Percentiles rank a stretch among this genome's conserved stretches.
Conservation (phyloP, 2,329 filamentous ascomycete species). For the Sporothrix inflata region DNA sequence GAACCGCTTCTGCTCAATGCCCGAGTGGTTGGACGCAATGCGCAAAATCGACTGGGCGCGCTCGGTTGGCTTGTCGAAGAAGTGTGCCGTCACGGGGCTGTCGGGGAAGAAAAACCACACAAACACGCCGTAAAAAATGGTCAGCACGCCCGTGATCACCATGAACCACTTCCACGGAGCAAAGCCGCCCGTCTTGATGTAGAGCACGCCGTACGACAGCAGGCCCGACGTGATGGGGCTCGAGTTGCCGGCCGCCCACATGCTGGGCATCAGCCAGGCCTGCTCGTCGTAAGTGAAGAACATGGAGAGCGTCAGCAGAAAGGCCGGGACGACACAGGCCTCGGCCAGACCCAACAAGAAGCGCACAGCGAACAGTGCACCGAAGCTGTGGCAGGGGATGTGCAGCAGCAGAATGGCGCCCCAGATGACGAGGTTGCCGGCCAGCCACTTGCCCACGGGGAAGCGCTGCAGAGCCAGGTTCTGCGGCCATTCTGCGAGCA, state of each 20-base stretch:
- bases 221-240: slow-evolving; percentile 47
- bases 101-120: slow-evolving; percentile 42
- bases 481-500: slow-evolving; percentile 50
- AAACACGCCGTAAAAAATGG: slow-evolving; percentile 38
- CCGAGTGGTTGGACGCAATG: slow-evolving; percentile 45
- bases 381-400: slow-evolving; percentile 30
- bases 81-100: slow-evolving; percentile 43
- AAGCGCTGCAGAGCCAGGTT: slow-evolving; percentile 43
- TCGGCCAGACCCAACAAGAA: slow-evolving; percentile 40
- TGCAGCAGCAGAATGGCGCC: slow-evolving; percentile 29
- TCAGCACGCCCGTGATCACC: slow-evolving; percentile 41
- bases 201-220: slow-evolving; percentile 47
- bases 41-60: slow-evolving; percentile 40
- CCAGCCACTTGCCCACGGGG: slow-evolving; percentile 32
- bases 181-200: slow-evolving; percentile 31
- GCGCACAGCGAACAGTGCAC: slow-evolving; percentile 36
- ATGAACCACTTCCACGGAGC: slow-evolving; percentile 38
- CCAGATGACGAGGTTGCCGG: slow-evolving; percentile 32
- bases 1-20: slow-evolving; percentile 36
- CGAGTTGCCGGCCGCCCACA: slow-evolving; percentile 66
- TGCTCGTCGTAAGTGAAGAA: slow-evolving; percentile 39
- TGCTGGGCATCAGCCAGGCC: slow-evolving; percentile 57
- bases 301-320: slow-evolving; percentile 41
- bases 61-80: slow-evolving; percentile 40
- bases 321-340: slow-evolving; percentile 38